Evolutionary conservation across 2,329 filamentous ascomycete genomes (phyloP).

Genomic region (Cladosporium phlei): DNA sequence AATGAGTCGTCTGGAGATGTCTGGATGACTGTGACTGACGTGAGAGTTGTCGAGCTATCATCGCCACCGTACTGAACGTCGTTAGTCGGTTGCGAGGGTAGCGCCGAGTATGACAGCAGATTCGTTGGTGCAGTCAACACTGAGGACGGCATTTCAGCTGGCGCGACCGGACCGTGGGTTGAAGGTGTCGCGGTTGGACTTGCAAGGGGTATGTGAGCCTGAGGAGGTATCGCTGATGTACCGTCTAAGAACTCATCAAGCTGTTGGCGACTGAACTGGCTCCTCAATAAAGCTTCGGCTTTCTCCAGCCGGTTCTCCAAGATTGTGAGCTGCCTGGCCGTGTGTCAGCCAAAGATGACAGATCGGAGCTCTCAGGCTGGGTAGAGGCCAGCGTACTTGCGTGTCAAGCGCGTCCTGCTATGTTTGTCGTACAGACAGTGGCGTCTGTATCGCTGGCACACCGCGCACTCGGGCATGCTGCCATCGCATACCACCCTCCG

Average conservation of each 20-base stretch:
- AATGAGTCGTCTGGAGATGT: constrained; percentile 6
- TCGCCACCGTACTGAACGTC: background rate
- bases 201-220: background rate
- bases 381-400: constrained; percentile 4
- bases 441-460: constrained; percentile 11
- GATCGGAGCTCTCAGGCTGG: background rate
- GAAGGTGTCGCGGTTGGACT: background rate
- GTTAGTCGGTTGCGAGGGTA: background rate
- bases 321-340: constrained; percentile 6
- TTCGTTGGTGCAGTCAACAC: background rate
- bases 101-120: background rate
- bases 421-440: constrained; percentile 12
- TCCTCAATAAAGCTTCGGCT: constrained; percentile 5
- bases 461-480: constrained; percentile 7
- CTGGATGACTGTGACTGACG: background rate
- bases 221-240: background rate
- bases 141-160: background rate
- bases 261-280: constrained; percentile 1
- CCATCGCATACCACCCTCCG: constrained; percentile 10
- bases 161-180: background rate
- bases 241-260: constrained; percentile 6
- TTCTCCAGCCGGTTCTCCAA: constrained; percentile 7
- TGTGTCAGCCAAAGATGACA: background rate
- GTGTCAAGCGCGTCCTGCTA: constrained; percentile 10
- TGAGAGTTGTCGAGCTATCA: background rate